Evolutionary conservation across 1,284 basidiomycete species (phyloP).

Genomic region (Mycosarcoma maydis): DNA sequence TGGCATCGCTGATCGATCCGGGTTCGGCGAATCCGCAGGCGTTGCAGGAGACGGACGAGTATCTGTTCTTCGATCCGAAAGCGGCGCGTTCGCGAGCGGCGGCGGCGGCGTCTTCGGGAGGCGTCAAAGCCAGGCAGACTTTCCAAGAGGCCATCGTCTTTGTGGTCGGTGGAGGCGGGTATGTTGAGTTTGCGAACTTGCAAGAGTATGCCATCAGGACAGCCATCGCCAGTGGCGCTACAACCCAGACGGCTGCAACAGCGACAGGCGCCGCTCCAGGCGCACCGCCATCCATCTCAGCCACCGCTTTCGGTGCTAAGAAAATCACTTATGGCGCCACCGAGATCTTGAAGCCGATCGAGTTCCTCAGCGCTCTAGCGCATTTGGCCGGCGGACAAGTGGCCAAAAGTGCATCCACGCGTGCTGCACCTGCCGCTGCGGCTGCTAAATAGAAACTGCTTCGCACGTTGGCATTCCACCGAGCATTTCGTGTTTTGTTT

Average conservation of each 20-base stretch:
- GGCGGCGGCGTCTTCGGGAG: slow-evolving; percentile 20
- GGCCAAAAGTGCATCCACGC: neutral
- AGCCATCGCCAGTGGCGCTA: slow-evolving; percentile 65
- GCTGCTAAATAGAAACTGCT: too few relatives aligned
- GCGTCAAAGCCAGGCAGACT: slow-evolving; percentile 68
- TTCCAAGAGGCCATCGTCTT: slow-evolving; percentile 91
- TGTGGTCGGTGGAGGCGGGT: slow-evolving; percentile 93
- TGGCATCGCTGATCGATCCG: slow-evolving; percentile 97
- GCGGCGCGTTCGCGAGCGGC: slow-evolving; percentile 48
- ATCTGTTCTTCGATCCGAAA: slow-evolving; percentile 86
- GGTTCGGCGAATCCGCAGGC: slow-evolving; percentile 79
- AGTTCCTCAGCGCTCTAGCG: slow-evolving; percentile 78
- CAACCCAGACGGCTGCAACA: slow-evolving; percentile 80
- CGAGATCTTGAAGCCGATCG: slow-evolving; percentile 88
- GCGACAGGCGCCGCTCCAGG: slow-evolving; percentile 28
- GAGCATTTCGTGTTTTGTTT: neutral
- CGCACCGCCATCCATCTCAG: too few relatives aligned
- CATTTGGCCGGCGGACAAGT: slow-evolving; percentile 38
- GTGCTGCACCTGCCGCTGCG: neutral
- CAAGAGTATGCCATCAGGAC: slow-evolving; percentile 57
- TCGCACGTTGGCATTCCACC: too few relatives aligned
- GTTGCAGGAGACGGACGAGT: slow-evolving; percentile 87
- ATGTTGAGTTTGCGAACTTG: slow-evolving; percentile 96
- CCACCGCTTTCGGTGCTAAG: too few relatives aligned
- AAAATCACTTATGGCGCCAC: slow-evolving; percentile 93